A percentile compares a stretch with the other conserved stretches of the same genome.
Evolutionary conservation across 148 eudicot genomes (phyloP).

Genomic region (Suaeda aralocaspica): DNA sequence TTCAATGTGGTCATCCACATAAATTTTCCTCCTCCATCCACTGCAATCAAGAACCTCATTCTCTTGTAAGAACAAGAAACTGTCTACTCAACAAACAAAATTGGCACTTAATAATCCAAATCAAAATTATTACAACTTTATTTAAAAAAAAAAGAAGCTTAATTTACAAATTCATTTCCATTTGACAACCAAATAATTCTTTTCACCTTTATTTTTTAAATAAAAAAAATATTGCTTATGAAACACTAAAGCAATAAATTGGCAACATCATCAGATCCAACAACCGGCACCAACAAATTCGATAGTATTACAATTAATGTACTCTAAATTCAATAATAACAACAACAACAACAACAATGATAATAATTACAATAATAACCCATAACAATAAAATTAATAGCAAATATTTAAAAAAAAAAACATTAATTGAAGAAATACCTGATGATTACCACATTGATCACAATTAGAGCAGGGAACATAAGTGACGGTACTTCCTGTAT

Average conservation of each 20-base stretch:
- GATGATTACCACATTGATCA: constrained; percentile 89
- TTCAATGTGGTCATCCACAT: too few species aligned
- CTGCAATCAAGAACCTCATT: too few species aligned
- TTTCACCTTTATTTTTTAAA: too few species aligned
- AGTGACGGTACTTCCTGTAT: constrained; percentile 95
- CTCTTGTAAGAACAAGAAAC: neutral
- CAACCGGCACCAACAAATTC: constrained; percentile 7
- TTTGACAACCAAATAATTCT: neutral
- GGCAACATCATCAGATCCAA: constrained; percentile 4
- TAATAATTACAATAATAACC: neutral
- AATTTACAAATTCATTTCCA: neutral
- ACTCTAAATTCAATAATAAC: neutral
- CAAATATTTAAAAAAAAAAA: too few species aligned
- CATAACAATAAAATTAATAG: neutral
- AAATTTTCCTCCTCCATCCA: too few species aligned
- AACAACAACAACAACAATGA: too few species aligned
- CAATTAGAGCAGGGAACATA: constrained; percentile 93
- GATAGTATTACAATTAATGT: neutral
- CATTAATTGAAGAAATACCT: constrained; percentile 36
- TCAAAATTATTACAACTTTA: neutral
- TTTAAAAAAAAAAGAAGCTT: neutral
- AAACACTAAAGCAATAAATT: neutral
- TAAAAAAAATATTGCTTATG: neutral
- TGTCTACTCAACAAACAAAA: neutral
- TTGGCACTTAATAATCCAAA: neutral